phyloP scores from a whole-genome alignment of 2,329 filamentous ascomycete species.

The Phyllosticta citriasiana region DNA sequence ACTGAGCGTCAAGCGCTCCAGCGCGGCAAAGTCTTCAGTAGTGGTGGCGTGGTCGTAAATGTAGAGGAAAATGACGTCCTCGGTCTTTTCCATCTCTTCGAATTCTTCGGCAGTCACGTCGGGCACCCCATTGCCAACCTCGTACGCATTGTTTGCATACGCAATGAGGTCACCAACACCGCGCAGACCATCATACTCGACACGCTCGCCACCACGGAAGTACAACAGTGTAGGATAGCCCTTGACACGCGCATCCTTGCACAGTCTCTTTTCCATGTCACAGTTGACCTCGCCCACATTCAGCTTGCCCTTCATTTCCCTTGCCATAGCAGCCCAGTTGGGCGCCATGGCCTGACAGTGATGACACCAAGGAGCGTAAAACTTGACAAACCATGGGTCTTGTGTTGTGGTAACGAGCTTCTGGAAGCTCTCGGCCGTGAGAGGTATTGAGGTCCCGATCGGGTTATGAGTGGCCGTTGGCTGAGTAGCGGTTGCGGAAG shows the following conservation, averaged over 20 bases:
- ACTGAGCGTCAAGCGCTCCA: constrained; percentile 77
- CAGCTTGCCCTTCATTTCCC: constrained; percentile 79
- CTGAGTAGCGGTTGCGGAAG: constrained; percentile 36
- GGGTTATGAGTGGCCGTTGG: constrained; percentile 51
- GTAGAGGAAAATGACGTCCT: constrained; percentile 94
- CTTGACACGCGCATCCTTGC: constrained; percentile 73
- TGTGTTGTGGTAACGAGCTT: constrained; percentile 73
- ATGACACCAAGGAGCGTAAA: constrained; percentile 94
- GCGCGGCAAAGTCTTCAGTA: constrained; percentile 77
- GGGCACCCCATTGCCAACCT: constrained; percentile 63
- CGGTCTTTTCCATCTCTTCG: constrained; percentile 75
- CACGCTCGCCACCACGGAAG: constrained; percentile 82
- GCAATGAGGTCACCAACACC: constrained; percentile 82
- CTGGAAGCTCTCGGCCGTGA: constrained; percentile 81
- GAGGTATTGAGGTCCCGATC: constrained; percentile 60
- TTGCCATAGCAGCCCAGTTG: constrained; percentile 79
- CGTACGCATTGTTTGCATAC: constrained; percentile 79
- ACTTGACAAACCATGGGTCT: constrained; percentile 97
- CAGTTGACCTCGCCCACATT: constrained; percentile 97
- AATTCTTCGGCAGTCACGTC: constrained; percentile 72
- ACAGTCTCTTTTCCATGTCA: constrained; percentile 74
- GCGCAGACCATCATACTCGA: constrained; percentile 86
- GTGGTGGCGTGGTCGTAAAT: constrained; percentile 96
- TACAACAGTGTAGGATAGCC: constrained; percentile 86
- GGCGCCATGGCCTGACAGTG: constrained; percentile 92